Evolutionary conservation across 2,329 filamentous ascomycete species (phyloP).

Genomic region (Colletotrichum spaethianum): DNA sequence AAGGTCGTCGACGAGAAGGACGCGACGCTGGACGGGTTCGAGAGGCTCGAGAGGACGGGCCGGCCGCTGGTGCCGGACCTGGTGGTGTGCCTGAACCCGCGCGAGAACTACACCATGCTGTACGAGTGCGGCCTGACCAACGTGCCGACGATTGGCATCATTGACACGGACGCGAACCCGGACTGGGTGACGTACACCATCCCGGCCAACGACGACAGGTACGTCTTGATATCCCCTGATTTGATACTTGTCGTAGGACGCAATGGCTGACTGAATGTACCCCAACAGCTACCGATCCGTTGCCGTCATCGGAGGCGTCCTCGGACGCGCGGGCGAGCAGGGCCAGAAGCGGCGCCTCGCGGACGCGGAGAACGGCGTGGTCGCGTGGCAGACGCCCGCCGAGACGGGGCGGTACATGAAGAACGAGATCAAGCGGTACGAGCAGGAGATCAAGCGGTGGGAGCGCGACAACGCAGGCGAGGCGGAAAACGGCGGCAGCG

Average conservation of each 20-base stretch:
- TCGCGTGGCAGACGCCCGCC: slow-evolving; percentile 72
- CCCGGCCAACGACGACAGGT: slow-evolving; percentile 96
- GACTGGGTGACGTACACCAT: slow-evolving; percentile 97
- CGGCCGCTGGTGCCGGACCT: slow-evolving; percentile 86
- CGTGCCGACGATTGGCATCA: slow-evolving; percentile 93
- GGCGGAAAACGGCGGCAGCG: slow-evolving; percentile 49
- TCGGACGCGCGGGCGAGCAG: slow-evolving; percentile 86
- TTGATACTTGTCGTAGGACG: not conserved
- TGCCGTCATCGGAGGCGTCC: slow-evolving; percentile 85
- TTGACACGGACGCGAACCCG: slow-evolving; percentile 94
- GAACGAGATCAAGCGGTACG: slow-evolving; percentile 45
- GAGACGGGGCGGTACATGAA: slow-evolving; percentile 59
- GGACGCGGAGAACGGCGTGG: slow-evolving; percentile 71
- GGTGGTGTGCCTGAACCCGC: slow-evolving; percentile 91
- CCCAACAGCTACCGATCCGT: slow-evolving; percentile 80
- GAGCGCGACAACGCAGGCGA: slow-evolving; percentile 51
- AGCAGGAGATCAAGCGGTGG: slow-evolving; percentile 54
- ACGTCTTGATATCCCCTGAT: slow-evolving; percentile 47
- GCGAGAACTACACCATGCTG: slow-evolving; percentile 91
- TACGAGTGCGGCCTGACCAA: slow-evolving; percentile 91
- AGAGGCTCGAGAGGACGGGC: slow-evolving; percentile 73
- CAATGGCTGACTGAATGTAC: not conserved
- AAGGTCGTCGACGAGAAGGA: slow-evolving; percentile 87
- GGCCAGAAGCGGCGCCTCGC: slow-evolving; percentile 79
- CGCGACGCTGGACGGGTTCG: slow-evolving; percentile 70